Conservation (phyloP, 208 protist genomes). For the Wallacemonas rigidus region DNA sequence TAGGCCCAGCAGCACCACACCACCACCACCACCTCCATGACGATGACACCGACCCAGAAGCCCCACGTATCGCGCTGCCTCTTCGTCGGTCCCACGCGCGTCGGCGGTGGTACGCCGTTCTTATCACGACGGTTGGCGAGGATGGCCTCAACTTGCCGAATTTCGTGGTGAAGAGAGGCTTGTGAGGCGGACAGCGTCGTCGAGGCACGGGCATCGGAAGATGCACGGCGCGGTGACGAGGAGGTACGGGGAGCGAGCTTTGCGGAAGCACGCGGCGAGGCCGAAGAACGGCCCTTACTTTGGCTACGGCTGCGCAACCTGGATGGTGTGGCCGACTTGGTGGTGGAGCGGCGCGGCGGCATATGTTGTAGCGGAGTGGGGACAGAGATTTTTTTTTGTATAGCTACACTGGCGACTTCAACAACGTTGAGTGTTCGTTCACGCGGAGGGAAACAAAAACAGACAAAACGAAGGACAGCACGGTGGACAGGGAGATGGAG, state of each 20-base stretch:
- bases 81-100: conserved; percentile 6
- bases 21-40: conserved; percentile 59
- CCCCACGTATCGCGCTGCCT: conserved; percentile 31
- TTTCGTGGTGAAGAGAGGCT: conserved; percentile 27
- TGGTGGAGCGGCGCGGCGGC: conserved; percentile 33
- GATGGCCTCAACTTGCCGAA: conserved; percentile 50
- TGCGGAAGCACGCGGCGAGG: conserved; percentile 16
- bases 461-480: no score
- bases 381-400: no score
- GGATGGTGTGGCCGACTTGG: conserved; percentile 17
- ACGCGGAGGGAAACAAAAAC: no score
- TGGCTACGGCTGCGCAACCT: conserved; percentile 21
- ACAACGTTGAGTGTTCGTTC: no score
- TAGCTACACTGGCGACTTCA: no score
- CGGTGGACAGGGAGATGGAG: no score
- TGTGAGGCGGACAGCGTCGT: background rate
- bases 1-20: conserved; percentile 65
- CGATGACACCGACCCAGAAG: conserved; percentile 58
- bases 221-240: background rate
- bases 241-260: conserved; percentile 14
- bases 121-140: conserved; percentile 33
- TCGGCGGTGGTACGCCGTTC: conserved; percentile 7
- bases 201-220: conserved; percentile 1
- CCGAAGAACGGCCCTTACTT: conserved; percentile 13
- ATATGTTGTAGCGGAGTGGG: background rate